These are phyloP conservation scores for Colletotrichum sp. DNA, from an alignment of 2,329 filamentous ascomycete species.

Conservation along the genomic window DNA sequence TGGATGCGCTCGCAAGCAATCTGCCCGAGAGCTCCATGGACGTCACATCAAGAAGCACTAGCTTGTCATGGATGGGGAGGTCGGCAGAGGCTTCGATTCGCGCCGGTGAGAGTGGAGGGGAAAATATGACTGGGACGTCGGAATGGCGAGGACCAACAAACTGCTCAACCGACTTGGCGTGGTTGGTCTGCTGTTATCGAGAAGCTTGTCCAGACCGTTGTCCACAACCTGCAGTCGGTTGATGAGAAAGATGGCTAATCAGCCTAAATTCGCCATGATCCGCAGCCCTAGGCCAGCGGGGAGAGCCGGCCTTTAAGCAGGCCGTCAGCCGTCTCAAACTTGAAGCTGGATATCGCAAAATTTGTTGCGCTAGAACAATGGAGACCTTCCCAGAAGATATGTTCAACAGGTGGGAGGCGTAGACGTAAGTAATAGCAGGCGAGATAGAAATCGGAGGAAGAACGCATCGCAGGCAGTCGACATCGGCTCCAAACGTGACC, in stretches of 20 bases:
- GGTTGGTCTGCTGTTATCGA: not conserved
- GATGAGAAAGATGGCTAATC: not conserved
- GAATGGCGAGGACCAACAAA: not conserved
- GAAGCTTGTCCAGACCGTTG: not conserved
- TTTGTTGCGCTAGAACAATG: not conserved
- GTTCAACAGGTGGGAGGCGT: not conserved
- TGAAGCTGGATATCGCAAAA: not conserved
- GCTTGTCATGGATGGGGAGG: not conserved
- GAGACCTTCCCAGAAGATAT: not conserved
- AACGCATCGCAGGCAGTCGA: not conserved
- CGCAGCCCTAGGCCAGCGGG: not conserved
- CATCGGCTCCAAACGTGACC: not conserved
- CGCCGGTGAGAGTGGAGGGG: not conserved
- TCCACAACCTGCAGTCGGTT: not conserved
- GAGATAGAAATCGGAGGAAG: not conserved
- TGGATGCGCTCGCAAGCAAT: not conserved
- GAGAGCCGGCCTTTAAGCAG: not conserved
- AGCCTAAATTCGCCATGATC: slow-evolving; percentile 7
- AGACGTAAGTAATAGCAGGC: not conserved
- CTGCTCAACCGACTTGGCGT: not conserved
- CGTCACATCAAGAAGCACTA: not conserved
- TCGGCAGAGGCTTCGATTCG: not conserved
- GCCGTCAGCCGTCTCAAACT: not conserved
- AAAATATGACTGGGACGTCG: not conserved
- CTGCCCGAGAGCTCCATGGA: not conserved